These are phyloP conservation scores for Calamus simplicifolius DNA, from an alignment of 176 grass and related monocot genomes.

Conservation along the genomic window DNA sequence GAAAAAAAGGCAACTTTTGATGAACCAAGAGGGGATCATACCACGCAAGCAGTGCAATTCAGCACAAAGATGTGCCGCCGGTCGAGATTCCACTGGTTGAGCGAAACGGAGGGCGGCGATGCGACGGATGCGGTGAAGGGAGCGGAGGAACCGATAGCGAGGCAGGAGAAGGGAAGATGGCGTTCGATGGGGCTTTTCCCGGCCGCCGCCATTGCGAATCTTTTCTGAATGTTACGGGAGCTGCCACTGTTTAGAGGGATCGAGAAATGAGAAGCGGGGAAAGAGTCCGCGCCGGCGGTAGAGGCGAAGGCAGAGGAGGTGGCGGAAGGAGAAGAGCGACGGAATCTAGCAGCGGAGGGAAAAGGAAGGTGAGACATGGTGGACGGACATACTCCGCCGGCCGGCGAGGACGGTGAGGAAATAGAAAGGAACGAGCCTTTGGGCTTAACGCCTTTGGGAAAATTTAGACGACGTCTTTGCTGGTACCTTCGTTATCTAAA, in stretches of 20 bases:
- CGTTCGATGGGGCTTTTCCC: constrained; percentile 11
- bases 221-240: neutral
- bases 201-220: neutral
- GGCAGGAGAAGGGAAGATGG: neutral
- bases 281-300: too few relatives aligned
- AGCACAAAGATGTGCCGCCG: constrained; percentile 31
- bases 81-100: constrained; percentile 19
- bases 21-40: constrained; percentile 4
- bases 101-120: neutral
- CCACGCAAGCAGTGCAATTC: constrained; percentile 43
- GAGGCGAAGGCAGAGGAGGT: constrained; percentile 3
- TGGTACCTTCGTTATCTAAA: too few relatives aligned
- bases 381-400: too few relatives aligned
- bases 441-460: too few relatives aligned
- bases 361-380: constrained; percentile 6
- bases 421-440: too few relatives aligned
- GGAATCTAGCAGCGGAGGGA: neutral
- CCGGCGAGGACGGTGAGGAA: too few relatives aligned
- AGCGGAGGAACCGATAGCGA: neutral
- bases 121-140: constrained; percentile 11
- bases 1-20: neutral
- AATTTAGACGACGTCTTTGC: too few relatives aligned
- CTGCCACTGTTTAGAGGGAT: neutral
- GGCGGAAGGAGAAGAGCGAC: constrained; percentile 2
- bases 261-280: constrained; percentile 3